Evolutionary conservation across 129 eudicot species (phyloP).

Genomic region (Flaveria robusta): DNA sequence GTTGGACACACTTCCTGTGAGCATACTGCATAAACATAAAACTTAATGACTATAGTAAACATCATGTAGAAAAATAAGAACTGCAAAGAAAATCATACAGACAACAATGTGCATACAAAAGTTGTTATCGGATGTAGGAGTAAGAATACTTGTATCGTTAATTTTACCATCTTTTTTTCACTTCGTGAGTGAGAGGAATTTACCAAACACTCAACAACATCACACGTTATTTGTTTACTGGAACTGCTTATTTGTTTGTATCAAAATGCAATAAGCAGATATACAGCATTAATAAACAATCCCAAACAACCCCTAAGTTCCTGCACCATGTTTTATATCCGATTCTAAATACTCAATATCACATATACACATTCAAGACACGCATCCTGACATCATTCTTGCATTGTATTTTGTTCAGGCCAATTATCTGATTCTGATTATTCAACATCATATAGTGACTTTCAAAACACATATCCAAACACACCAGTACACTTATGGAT

Average conservation of each 20-base stretch:
- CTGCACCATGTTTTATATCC: not conserved
- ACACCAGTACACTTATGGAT: not conserved
- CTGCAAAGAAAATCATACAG: not conserved
- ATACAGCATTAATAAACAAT: not conserved
- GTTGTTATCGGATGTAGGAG: too few relatives aligned
- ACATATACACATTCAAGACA: not conserved
- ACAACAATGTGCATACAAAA: not conserved
- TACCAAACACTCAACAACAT: not conserved
- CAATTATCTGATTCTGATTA: not conserved
- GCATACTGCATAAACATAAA: constrained; percentile 68
- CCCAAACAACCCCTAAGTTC: not conserved
- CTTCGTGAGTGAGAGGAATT: too few relatives aligned
- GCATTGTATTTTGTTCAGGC: not conserved
- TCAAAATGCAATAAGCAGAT: too few relatives aligned
- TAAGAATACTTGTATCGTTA: too few relatives aligned
- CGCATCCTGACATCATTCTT: not conserved
- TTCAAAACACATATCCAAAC: not conserved
- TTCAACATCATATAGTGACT: not conserved
- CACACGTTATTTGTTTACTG: not conserved
- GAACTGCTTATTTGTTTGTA: not conserved
- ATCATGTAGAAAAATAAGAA: not conserved
- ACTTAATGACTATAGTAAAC: not conserved
- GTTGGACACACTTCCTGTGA: constrained; percentile 96
- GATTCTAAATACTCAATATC: not conserved
- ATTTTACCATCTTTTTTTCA: too few relatives aligned